phyloP scores from a whole-genome alignment of 768 basidiomycete genomes.

The Pleurotus tuoliensis region DNA sequence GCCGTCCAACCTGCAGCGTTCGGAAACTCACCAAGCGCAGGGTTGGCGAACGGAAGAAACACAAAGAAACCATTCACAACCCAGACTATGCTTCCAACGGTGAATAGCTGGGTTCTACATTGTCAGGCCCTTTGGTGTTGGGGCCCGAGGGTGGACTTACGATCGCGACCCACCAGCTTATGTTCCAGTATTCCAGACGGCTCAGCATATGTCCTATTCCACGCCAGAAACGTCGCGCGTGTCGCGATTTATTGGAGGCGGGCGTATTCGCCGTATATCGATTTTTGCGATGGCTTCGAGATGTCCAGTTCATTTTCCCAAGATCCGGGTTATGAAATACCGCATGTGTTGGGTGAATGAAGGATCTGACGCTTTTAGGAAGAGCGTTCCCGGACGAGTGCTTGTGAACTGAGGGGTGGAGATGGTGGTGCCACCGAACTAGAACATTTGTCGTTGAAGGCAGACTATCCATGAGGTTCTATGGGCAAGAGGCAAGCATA shows the following conservation, averaged over 20 bases:
- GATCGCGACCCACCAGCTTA: constrained; percentile 41
- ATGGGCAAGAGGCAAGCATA: too few relatives aligned
- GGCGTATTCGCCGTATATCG: constrained; percentile 26
- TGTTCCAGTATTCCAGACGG: constrained; percentile 38
- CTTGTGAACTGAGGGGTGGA: constrained; percentile 25
- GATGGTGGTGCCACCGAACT: constrained; percentile 23
- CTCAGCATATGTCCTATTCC: constrained; percentile 23
- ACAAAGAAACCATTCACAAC: constrained; percentile 54
- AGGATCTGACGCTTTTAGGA: constrained; percentile 16
- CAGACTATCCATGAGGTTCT: background rate
- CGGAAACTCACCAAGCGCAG: background rate
- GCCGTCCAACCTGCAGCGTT: constrained; percentile 38
- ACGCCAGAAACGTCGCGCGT: constrained; percentile 12
- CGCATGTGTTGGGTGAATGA: constrained; percentile 34
- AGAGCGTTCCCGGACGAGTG: constrained; percentile 24
- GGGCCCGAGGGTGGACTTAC: constrained; percentile 14
- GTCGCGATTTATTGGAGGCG: constrained; percentile 14
- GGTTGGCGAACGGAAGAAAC: constrained; percentile 35
- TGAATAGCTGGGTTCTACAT: constrained; percentile 26
- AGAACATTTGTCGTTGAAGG: background rate
- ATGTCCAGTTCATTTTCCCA: constrained; percentile 30
- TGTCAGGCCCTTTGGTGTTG: background rate
- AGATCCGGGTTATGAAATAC: constrained; percentile 15
- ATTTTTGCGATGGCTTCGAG: constrained; percentile 34
- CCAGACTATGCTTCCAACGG: constrained; percentile 44